Conservation (phyloP, 192 early-diverging fungal species). For the Podila clonocystis region DNA sequence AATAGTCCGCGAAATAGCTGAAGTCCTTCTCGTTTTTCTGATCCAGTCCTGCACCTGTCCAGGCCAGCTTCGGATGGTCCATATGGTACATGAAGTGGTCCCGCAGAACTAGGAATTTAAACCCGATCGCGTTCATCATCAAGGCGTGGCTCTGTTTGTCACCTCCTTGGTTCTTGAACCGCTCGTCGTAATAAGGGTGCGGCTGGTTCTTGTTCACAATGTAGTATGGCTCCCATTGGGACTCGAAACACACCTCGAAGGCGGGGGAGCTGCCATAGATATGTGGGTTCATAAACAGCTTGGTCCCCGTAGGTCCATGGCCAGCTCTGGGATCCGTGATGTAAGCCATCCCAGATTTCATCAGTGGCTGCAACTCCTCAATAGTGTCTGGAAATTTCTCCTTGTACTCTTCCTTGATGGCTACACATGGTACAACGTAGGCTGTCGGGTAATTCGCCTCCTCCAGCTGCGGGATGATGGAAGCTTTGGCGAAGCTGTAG, state of each 20-base stretch:
- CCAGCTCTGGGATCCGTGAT: conserved; percentile 64
- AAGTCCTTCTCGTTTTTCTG: conserved; percentile 47
- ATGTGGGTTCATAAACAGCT: conserved; percentile 38
- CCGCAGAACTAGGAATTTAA: conserved; percentile 53
- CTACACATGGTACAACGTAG: conserved; percentile 61
- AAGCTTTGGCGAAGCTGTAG: conserved; percentile 29
- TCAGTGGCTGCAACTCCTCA: conserved; percentile 51
- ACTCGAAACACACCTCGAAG: conserved; percentile 66
- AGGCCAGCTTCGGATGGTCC: conserved; percentile 58
- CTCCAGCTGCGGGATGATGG: conserved; percentile 24
- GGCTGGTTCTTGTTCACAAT: conserved; percentile 39
- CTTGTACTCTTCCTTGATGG: conserved; percentile 46
- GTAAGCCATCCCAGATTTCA: conserved; percentile 52
- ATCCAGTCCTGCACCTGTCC: conserved; percentile 59
- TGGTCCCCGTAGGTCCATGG: conserved; percentile 60
- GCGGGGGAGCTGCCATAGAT: conserved; percentile 15
- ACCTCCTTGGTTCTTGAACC: conserved; percentile 65
- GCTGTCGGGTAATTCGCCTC: conserved; percentile 27
- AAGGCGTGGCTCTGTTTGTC: conserved; percentile 66
- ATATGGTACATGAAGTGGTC: conserved; percentile 62
- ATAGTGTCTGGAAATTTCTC: conserved; percentile 43
- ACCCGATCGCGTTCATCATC: conserved; percentile 58
- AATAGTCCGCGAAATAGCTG: conserved; percentile 58
- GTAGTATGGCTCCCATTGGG: conserved; percentile 70
- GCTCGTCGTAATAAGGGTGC: conserved; percentile 61